Conservation (phyloP, 2,329 filamentous ascomycete species). For the Pseudocercospora fijiensis region DNA sequence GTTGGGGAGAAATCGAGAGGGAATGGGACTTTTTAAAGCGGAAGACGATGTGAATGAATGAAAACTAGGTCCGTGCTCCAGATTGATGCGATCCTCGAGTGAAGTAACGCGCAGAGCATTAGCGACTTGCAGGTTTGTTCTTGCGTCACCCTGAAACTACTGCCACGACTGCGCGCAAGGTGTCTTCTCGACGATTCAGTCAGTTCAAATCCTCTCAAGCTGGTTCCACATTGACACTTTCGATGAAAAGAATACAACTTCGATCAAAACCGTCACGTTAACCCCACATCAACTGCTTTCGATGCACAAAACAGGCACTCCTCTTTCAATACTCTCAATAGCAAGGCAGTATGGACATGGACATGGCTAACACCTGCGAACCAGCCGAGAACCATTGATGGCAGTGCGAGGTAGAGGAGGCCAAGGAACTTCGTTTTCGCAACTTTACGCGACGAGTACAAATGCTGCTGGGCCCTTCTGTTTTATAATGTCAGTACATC, state of each 20-base stretch:
- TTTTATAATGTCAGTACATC: neutral
- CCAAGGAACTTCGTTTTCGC: neutral
- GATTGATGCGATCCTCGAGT: neutral
- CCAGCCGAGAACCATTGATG: neutral
- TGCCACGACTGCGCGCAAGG: neutral
- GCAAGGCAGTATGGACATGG: no score
- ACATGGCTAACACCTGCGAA: neutral
- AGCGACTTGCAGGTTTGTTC: neutral
- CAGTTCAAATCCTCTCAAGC: neutral
- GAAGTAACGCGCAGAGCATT: neutral
- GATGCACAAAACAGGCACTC: neutral
- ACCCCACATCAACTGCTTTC: no score
- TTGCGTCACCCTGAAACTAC: neutral
- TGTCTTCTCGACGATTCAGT: neutral
- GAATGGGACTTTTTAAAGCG: neutral
- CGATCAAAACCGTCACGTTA: no score
- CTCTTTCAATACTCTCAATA: no score
- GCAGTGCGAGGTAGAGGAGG: neutral
- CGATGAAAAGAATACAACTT: neutral
- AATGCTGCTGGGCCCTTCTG: neutral
- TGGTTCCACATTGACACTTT: no score
- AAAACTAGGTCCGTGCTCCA: neutral
- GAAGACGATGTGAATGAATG: neutral
- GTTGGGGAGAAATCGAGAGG: neutral
- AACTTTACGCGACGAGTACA: neutral